Evolutionary conservation across 2,329 filamentous ascomycete species (phyloP), one percentile per base, ranked within the genome.

Genomic region (Aspergillus awamori): DNA sequence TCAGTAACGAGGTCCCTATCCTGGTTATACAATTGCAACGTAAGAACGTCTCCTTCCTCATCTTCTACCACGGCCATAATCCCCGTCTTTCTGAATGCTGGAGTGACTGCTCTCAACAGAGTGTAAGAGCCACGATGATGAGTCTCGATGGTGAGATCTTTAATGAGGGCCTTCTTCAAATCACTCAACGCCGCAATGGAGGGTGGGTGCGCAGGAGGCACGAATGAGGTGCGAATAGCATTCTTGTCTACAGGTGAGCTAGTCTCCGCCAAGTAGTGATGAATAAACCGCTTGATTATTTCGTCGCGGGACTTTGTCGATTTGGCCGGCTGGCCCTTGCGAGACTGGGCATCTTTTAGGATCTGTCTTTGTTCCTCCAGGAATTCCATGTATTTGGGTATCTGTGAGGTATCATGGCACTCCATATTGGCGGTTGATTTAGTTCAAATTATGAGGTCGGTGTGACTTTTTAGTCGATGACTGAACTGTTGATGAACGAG

Each of bases 1-100:
- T 75, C 63, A 0, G 68, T 68, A 3, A 76, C 65, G 0, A 78
- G 69, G 1, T 74, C 60, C 1, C 69, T 60, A 6, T 76, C 77
- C 45, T 81, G 79, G 49, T 82, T 74, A 59, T 81, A 77, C 0
- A 82, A 64, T 59, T 80, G 72, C 1, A 83, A 64, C 20, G 76
- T 8, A 1, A 78, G 56, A 1, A 73, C 74, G 0, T 71, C 76
- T 1, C 70, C 72, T 3, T 68, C 63, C 54, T 81, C 72, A 57
- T 83, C 81, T 39, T 82, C 76, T 0, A 74, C 76, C 33, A 82
- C 66, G 0, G 69, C 65, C 67, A 74, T 75, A 24, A 77, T 67
- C 0, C 71, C 72, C 3, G 70, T 72, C 60, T 76, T 73, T 4
- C 58, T 67, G 38, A 70, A 60, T 1, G 76, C 63, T 1, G 67